These are phyloP conservation scores for Thraustochytrium sp. DNA, from an alignment of 352 stramenopile genomes.

Conservation along the genomic window DNA sequence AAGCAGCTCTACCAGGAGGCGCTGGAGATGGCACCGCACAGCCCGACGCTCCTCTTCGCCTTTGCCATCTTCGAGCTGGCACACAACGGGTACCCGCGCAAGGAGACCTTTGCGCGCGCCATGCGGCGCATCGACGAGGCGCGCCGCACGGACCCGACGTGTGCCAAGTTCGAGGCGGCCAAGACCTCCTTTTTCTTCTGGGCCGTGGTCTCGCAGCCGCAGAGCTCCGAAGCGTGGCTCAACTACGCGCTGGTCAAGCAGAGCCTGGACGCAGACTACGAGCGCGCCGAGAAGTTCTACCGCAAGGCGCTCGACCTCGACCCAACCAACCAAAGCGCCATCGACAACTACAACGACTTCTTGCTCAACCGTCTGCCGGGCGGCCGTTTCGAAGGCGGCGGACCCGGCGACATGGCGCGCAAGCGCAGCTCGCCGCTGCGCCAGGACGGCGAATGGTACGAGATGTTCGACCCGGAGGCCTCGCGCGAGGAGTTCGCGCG, in stretches of 20 bases:
- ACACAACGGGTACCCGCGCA: constrained; percentile 48
- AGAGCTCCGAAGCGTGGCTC: constrained; percentile 52
- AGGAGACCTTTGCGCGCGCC: constrained; percentile 50
- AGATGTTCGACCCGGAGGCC: constrained; percentile 25
- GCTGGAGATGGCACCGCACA: constrained; percentile 52
- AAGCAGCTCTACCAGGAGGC: constrained; percentile 53
- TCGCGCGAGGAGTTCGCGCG: not conserved
- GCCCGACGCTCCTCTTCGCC: constrained; percentile 54
- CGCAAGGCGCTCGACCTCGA: constrained; percentile 50
- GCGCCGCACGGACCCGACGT: constrained; percentile 48
- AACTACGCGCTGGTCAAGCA: constrained; percentile 58
- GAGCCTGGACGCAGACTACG: constrained; percentile 52
- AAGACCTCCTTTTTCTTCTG: constrained; percentile 56
- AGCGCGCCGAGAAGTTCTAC: constrained; percentile 56
- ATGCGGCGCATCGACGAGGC: constrained; percentile 52
- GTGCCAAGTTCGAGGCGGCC: constrained; percentile 51
- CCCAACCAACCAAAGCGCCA: constrained; percentile 43
- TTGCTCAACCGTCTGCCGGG: constrained; percentile 45
- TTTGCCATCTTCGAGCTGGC: constrained; percentile 56
- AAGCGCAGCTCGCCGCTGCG: not conserved
- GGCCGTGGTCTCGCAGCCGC: constrained; percentile 52
- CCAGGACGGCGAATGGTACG: constrained; percentile 5
- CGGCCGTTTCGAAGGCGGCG: constrained; percentile 38
- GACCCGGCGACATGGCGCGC: constrained; percentile 11
- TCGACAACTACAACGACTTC: constrained; percentile 49